phyloP scores from a whole-genome alignment of 345 rosid species.

The Populus pruinosa region DNA sequence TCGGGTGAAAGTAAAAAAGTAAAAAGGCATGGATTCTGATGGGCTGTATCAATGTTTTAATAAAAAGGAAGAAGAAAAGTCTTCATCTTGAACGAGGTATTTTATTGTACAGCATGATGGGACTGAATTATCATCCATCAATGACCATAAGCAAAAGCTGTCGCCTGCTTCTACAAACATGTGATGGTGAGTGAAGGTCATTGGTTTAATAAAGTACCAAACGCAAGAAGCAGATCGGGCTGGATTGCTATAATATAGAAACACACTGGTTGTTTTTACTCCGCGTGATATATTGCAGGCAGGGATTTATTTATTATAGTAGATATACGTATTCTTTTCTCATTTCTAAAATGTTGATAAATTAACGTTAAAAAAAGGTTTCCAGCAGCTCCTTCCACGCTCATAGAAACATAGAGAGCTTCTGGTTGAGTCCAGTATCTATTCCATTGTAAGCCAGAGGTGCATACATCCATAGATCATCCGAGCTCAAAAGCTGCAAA shows the following conservation, averaged over 20 bases:
- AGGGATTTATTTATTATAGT: neutral
- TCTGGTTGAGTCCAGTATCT: slow-evolving; percentile 71
- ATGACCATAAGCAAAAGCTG: neutral
- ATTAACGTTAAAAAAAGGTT: neutral
- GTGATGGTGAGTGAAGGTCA: neutral
- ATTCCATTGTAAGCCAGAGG: slow-evolving; percentile 89
- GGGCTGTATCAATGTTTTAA: too few relatives aligned
- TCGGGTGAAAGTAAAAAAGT: too few relatives aligned
- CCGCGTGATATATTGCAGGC: neutral
- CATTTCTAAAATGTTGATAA: neutral
- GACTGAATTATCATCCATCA: neutral
- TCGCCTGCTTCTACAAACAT: neutral
- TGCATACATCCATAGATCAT: slow-evolving; percentile 95
- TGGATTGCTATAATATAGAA: neutral
- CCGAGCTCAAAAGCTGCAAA: slow-evolving; percentile 85
- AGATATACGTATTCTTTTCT: neutral
- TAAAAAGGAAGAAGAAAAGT: too few relatives aligned
- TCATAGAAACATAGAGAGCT: slow-evolving; percentile 45
- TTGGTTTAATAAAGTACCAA: neutral
- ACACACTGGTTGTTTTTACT: neutral
- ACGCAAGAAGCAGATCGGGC: neutral
- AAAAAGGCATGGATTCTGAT: too few relatives aligned
- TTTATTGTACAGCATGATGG: too few relatives aligned
- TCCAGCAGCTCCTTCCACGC: neutral
- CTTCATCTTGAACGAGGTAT: too few relatives aligned